A percentile compares a stretch with the other conserved stretches of the same genome.
phyloP scores from a whole-genome alignment of 441 rosid genomes.

The Lepidium campestre region DNA sequence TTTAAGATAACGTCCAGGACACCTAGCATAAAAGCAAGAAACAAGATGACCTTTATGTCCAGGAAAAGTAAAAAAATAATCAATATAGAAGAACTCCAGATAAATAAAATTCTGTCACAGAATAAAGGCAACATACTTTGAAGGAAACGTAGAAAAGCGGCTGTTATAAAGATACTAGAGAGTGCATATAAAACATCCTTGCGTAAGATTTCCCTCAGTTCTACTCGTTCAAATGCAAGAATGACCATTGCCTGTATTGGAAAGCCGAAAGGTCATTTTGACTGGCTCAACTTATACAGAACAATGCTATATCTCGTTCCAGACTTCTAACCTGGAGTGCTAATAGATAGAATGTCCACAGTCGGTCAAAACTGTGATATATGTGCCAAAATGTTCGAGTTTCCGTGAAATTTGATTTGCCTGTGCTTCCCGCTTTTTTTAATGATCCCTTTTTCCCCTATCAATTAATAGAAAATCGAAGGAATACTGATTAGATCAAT shows the following conservation, averaged over 20 bases:
- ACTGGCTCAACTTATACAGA: conserved; percentile 3
- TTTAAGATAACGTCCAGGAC: conserved; percentile 81
- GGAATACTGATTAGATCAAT: conserved; percentile 10
- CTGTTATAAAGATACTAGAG: conserved; percentile 92
- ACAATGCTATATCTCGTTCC: neutral
- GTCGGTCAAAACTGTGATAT: conserved; percentile 87
- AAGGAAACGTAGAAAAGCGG: conserved; percentile 82
- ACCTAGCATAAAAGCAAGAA: conserved; percentile 45
- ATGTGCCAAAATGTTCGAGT: conserved; percentile 96
- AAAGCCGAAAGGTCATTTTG: conserved; percentile 14
- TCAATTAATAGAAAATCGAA: conserved; percentile 12
- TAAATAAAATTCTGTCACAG: neutral
- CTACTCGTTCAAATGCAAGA: conserved; percentile 70
- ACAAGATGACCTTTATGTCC: conserved; percentile 13
- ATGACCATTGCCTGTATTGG: conserved; percentile 76
- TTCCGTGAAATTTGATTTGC: conserved; percentile 91
- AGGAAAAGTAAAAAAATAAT: conserved; percentile 6
- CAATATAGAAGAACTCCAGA: conserved; percentile 9
- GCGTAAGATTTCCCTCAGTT: conserved; percentile 47
- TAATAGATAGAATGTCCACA: conserved; percentile 91
- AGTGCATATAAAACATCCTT: conserved; percentile 62
- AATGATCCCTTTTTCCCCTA: conserved; percentile 60
- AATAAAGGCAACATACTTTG: conserved; percentile 53
- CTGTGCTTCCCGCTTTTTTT: conserved; percentile 57
- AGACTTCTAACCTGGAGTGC: conserved; percentile 75